These are phyloP conservation scores for Krasilnikovozyma curviuscula DNA, from an alignment of 768 basidiomycete genomes.

Conservation along the genomic window DNA sequence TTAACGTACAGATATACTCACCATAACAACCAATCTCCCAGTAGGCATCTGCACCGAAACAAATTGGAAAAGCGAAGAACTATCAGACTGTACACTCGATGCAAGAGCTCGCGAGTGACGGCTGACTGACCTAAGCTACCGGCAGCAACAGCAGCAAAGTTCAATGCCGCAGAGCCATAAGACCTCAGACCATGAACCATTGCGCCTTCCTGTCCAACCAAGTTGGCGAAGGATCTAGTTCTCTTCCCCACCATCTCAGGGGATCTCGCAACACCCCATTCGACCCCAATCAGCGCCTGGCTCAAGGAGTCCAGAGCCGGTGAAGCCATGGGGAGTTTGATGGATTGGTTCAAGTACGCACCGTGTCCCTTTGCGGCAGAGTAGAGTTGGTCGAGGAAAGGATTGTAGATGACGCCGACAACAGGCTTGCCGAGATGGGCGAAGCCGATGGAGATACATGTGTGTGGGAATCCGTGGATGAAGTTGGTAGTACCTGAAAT, in stretches of 20 bases:
- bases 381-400: conserved; percentile 38
- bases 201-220: conserved; percentile 50
- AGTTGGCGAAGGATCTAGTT: conserved; percentile 44
- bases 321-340: conserved; percentile 43
- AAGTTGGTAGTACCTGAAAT: conserved; percentile 15
- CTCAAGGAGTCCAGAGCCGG: conserved; percentile 48
- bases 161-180: conserved; percentile 62
- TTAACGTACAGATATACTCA: conserved; percentile 14
- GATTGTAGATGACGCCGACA: conserved; percentile 60
- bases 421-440: conserved; percentile 35
- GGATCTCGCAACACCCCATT: conserved; percentile 50
- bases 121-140: conserved; percentile 41
- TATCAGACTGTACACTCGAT: background rate
- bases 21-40: conserved; percentile 36
- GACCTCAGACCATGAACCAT: conserved; percentile 54
- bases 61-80: background rate
- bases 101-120: too few relatives aligned
- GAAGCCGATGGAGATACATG: conserved; percentile 77
- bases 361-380: conserved; percentile 61
- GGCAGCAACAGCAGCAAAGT: conserved; percentile 67
- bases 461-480: conserved; percentile 48
- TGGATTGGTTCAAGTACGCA: conserved; percentile 45
- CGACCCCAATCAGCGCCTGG: conserved; percentile 55
- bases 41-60: conserved; percentile 45
- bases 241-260: conserved; percentile 39